Evolutionary conservation across 2,329 filamentous ascomycete species (phyloP), one percentile per base, ranked within the genome.

Genomic region (Trichoderma sp.): DNA sequence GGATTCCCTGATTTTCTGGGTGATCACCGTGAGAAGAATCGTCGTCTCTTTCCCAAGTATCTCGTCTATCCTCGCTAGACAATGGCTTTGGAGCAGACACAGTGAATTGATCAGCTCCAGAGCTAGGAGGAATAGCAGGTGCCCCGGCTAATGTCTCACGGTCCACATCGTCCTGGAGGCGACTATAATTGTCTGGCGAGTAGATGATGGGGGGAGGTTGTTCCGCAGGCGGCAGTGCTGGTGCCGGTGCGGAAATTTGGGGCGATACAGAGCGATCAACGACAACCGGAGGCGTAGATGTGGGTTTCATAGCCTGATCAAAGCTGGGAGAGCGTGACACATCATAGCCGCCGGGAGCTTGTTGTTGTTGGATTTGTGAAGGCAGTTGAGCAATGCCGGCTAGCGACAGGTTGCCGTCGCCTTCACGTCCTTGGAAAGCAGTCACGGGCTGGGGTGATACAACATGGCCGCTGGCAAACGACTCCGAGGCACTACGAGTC

Each of bases 131-230:
- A 26, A 86, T 85, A 74, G 91, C 89, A 72, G 88, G 77, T 73
- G 86, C 90, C 6, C 88, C 87, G 66, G 88, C 83, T 23, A 85
- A 81, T 11, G 87, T 87, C 2, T 91, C 90, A 71, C 88, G 80
- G 1, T 88, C 88, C 70, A 58, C 86, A 73, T 93, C 91, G 74
- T 93, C 91, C 67, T 88, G 88, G 79, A 91, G 85, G 6, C 91
- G 88, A 77, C 88, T 91, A 79, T 95, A 95, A 55, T 95, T 91
- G 75, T 97, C 93, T 13, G 91, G 88, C 2, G 93, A 92, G 47
- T 92, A 86, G 70, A 94, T 85, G 74, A 95, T 90, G 0, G 90
- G 87, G 23, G 88, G 81, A 1, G 88, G 79, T 75, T 90, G 90
- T 64, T 73, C 73, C 34, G 71, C 55, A 6, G 73, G 17, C 6